A percentile compares a stretch with the other conserved stretches of the same genome.
These are phyloP conservation scores for Allantophomopsis lycopodina DNA, from an alignment of 2,329 filamentous ascomycete genomes.

Conservation along the genomic window DNA sequence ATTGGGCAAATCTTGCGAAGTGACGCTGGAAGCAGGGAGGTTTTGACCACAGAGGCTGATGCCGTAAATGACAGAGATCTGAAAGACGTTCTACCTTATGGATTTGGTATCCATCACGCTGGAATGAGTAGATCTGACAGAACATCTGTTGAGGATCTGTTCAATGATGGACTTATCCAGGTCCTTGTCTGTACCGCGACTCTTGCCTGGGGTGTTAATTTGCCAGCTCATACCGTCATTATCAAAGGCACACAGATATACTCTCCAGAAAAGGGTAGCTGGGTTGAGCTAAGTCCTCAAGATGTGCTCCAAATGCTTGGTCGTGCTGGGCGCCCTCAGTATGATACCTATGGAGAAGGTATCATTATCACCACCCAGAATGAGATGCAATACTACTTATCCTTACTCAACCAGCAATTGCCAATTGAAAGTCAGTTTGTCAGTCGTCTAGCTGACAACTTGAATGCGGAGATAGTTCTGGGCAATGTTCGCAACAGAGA, in stretches of 20 bases:
- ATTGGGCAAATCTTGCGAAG: slow-evolving; percentile 91
- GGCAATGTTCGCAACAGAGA: slow-evolving; percentile 86
- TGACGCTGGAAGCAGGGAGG: slow-evolving; percentile 82
- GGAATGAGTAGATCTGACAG: slow-evolving; percentile 95
- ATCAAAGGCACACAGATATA: slow-evolving; percentile 99
- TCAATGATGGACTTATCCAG: slow-evolving; percentile 80
- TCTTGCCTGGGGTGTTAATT: slow-evolving; percentile 97
- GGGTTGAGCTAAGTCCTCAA: slow-evolving; percentile 94
- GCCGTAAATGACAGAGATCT: slow-evolving; percentile 74
- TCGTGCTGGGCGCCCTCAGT: slow-evolving; percentile 90
- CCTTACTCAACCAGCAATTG: slow-evolving; percentile 88
- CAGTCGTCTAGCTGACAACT: slow-evolving; percentile 83
- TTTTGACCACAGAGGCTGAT: slow-evolving; percentile 73
- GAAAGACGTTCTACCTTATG: slow-evolving; percentile 89
- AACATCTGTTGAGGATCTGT: slow-evolving; percentile 88
- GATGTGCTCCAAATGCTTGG: slow-evolving; percentile 98
- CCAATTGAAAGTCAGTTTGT: slow-evolving; percentile 96
- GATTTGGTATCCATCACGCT: slow-evolving; percentile 96
- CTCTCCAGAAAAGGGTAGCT: slow-evolving; percentile 95
- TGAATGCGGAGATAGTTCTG: slow-evolving; percentile 92
- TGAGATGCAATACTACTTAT: slow-evolving; percentile 96
- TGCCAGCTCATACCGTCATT: slow-evolving; percentile 94
- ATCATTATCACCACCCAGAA: slow-evolving; percentile 95
- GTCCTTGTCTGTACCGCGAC: slow-evolving; percentile 96
- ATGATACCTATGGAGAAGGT: slow-evolving; percentile 93